phyloP scores from a whole-genome alignment of 179 eudicot genomes.

The Spergularia azorica region DNA sequence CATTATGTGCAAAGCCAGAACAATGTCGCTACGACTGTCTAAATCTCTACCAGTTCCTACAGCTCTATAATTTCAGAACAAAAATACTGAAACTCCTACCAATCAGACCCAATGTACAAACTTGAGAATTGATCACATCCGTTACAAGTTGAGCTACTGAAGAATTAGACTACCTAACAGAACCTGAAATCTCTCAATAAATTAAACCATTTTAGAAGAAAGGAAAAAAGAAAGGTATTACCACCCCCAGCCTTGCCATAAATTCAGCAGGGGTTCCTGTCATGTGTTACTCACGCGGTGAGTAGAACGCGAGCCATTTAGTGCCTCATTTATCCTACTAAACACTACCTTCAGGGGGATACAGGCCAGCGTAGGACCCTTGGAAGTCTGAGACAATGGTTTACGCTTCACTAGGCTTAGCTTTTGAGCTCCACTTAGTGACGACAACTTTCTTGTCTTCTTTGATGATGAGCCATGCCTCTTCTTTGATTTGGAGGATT shows the following conservation, averaged over 20 bases:
- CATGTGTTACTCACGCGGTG: slow-evolving; percentile 27
- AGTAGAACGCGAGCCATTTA: slow-evolving; percentile 48
- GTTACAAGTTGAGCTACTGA: slow-evolving; percentile 15
- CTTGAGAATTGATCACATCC: slow-evolving; percentile 24
- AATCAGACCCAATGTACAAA: slow-evolving; percentile 32
- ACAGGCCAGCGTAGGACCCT: slow-evolving; percentile 66
- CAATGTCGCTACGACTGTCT: slow-evolving; percentile 21
- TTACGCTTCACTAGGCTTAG: slow-evolving; percentile 35
- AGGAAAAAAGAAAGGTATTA: not conserved
- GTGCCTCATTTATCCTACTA: slow-evolving; percentile 77
- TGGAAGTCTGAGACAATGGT: slow-evolving; percentile 43
- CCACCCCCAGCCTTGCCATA: slow-evolving; percentile 27
- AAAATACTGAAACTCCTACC: slow-evolving; percentile 25
- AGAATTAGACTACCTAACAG: slow-evolving; percentile 24
- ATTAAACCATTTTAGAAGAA: slow-evolving; percentile 10
- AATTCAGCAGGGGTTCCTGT: slow-evolving; percentile 20
- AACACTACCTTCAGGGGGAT: slow-evolving; percentile 78
- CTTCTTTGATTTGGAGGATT: slow-evolving; percentile 47
- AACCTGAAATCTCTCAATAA: slow-evolving; percentile 22
- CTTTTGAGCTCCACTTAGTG: slow-evolving; percentile 49
- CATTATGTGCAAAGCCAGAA: slow-evolving; percentile 35
- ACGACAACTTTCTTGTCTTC: slow-evolving; percentile 72
- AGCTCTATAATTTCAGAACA: slow-evolving; percentile 14
- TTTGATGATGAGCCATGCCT: slow-evolving; percentile 48
- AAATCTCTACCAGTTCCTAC: slow-evolving; percentile 14